Evolutionary conservation across 108 stramenopile genomes (phyloP), one percentile per base, ranked within the genome.

Genomic region (Epithemia pelagica): DNA sequence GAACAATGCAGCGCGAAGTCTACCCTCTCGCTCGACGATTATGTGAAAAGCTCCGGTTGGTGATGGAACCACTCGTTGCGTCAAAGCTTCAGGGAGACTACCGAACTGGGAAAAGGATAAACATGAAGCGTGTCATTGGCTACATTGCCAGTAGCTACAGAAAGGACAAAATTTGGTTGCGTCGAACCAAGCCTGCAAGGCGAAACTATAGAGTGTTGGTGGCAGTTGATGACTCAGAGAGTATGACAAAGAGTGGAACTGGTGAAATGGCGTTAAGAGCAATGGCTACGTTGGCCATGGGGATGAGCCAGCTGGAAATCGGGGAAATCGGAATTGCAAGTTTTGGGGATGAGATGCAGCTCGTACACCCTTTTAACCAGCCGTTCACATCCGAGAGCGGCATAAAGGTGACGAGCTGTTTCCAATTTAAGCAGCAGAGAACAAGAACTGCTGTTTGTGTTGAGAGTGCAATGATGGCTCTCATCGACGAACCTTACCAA

Each of bases 141-240:
- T 99, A 98, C 75, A 96, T 99, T 62, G 99, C 99, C 28, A 94
- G 92, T 59, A 96, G 96, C 23, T 99, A 96, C 72, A 82, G 99
- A 23, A 97, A 96, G 74, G 99, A 99, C 73, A 96, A 96, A 75
- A 99, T 99, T 61, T 99, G 99, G 99, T 80, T 99, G n/a, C 80
- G 97, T 24, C 73, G 99, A 52, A 98, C 99, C 19, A 98, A 98
- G 74, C 96, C 98, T n/a, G 93, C 96, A 25, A 97, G 98, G 75
- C 75, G 99, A 52, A 88, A 92, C 56, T 99, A 99, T 63, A 84
- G 96, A 64, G 89, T 99, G 0, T 70, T 98, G 60, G 72, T 99
- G 46, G 95, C 96, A 2, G 94, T 99, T 22, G 99, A 99, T 78
- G 91, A 99, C 77, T 97, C 96, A 5, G 88, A 91, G 67, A 96